These are phyloP conservation scores for Malassezia psittaci DNA, from an alignment of 1,284 basidiomycete species.

Conservation along the genomic window DNA sequence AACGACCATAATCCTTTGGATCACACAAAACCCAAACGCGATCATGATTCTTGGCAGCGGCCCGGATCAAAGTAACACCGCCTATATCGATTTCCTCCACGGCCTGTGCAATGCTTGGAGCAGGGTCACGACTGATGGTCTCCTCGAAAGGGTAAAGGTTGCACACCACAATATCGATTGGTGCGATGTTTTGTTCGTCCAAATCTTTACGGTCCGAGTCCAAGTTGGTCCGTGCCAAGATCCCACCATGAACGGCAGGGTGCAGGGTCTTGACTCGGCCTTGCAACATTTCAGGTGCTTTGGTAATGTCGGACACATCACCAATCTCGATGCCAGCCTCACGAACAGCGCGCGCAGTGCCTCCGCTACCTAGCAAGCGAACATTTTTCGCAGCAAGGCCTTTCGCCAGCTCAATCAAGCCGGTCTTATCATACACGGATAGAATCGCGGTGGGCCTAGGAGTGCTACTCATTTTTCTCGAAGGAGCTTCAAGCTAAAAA, in stretches of 20 bases:
- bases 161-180: constrained; percentile 57
- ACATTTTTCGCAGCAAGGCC: constrained; percentile 72
- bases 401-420: constrained; percentile 76
- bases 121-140: constrained; percentile 70
- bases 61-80: constrained; percentile 91
- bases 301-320: constrained; percentile 95
- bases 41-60: constrained; percentile 96
- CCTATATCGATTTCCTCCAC: constrained; percentile 99
- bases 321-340: constrained; percentile 84
- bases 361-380: constrained; percentile 82
- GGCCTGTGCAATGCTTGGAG: constrained; percentile 79
- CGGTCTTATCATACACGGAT: constrained; percentile 94
- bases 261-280: constrained; percentile 99
- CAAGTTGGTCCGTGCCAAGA: constrained; percentile 42
- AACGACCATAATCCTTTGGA: constrained; percentile 79
- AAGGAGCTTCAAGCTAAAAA: neutral
- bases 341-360: constrained; percentile 93
- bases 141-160: constrained; percentile 92
- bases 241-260: constrained; percentile 90
- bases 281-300: constrained; percentile 98
- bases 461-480: neutral
- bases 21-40: constrained; percentile 66
- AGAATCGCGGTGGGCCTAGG: constrained; percentile 58
- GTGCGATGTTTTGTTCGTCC: constrained; percentile 31
- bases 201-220: constrained; percentile 40